Conservation (phyloP, 352 stramenopile species). For the Phytophthora litchii region DNA sequence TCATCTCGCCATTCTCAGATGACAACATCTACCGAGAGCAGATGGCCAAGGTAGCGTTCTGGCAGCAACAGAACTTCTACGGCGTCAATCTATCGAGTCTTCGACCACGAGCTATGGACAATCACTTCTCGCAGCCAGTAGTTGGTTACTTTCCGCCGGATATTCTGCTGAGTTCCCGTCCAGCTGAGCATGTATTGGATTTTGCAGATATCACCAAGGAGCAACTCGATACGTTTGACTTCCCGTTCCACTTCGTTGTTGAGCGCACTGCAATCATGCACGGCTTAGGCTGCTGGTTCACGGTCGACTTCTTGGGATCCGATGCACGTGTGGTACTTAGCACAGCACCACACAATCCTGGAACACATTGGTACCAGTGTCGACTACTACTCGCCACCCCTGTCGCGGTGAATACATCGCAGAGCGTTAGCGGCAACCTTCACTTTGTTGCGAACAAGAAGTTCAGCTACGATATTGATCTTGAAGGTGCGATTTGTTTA, state of each 20-base stretch:
- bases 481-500: slow-evolving; percentile 60
- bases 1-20: slow-evolving; percentile 94
- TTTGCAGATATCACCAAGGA: slow-evolving; percentile 79
- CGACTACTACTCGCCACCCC: slow-evolving; percentile 90
- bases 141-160: slow-evolving; percentile 93
- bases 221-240: slow-evolving; percentile 90
- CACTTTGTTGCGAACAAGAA: slow-evolving; percentile 95
- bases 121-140: slow-evolving; percentile 97
- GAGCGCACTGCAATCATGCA: slow-evolving; percentile 94
- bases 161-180: slow-evolving; percentile 66
- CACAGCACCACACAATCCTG: slow-evolving; percentile 74
- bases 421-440: slow-evolving; percentile 90
- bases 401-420: slow-evolving; percentile 91
- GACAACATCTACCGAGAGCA: slow-evolving; percentile 94
- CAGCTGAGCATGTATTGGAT: slow-evolving; percentile 81
- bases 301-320: slow-evolving; percentile 95
- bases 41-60: slow-evolving; percentile 93
- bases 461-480: slow-evolving; percentile 95
- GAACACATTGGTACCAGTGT: slow-evolving; percentile 94
- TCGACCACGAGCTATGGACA: slow-evolving; percentile 94
- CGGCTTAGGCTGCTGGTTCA: slow-evolving; percentile 99
- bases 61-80: slow-evolving; percentile 96
- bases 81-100: slow-evolving; percentile 95
- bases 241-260: slow-evolving; percentile 91
- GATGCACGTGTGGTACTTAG: slow-evolving; percentile 83